These are phyloP conservation scores for Fraxinus anomala DNA, from an alignment of 257 asterid genomes.

Conservation along the genomic window DNA sequence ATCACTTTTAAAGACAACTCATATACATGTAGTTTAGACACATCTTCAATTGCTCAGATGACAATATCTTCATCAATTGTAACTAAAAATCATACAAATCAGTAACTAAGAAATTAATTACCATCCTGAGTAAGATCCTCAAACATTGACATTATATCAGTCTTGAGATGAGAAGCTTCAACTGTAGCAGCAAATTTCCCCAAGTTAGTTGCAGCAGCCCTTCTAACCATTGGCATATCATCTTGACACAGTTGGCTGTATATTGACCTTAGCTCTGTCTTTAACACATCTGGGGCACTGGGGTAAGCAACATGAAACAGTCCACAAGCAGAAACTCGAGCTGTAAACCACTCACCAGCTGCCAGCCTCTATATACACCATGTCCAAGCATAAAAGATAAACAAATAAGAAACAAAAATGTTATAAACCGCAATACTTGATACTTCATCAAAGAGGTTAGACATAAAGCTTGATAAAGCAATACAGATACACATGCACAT, in stretches of 20 bases:
- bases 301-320: slow-evolving; percentile 85
- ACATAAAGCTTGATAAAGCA: slow-evolving; percentile 9
- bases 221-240: slow-evolving; percentile 97
- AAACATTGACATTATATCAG: slow-evolving; percentile 51
- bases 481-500: too few relatives aligned
- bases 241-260: slow-evolving; percentile 88
- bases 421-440: slow-evolving; percentile 8
- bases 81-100: not conserved
- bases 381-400: slow-evolving; percentile 4
- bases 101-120: slow-evolving; percentile 18
- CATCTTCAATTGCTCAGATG: not conserved
- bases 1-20: not conserved
- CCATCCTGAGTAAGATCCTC: slow-evolving; percentile 59
- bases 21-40: not conserved
- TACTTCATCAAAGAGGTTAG: slow-evolving; percentile 2
- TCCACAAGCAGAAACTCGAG: slow-evolving; percentile 96
- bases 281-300: slow-evolving; percentile 72
- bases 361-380: slow-evolving; percentile 69
- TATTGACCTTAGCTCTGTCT: slow-evolving; percentile 75
- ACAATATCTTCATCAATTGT: not conserved
- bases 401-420: slow-evolving; percentile 17
- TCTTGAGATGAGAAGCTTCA: slow-evolving; percentile 49
- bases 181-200: slow-evolving; percentile 55
- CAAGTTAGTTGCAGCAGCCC: slow-evolving; percentile 81
- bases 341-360: slow-evolving; percentile 99